Conservation (phyloP, 2,329 filamentous ascomycete genomes). For the Trichoderma gracile region DNA sequence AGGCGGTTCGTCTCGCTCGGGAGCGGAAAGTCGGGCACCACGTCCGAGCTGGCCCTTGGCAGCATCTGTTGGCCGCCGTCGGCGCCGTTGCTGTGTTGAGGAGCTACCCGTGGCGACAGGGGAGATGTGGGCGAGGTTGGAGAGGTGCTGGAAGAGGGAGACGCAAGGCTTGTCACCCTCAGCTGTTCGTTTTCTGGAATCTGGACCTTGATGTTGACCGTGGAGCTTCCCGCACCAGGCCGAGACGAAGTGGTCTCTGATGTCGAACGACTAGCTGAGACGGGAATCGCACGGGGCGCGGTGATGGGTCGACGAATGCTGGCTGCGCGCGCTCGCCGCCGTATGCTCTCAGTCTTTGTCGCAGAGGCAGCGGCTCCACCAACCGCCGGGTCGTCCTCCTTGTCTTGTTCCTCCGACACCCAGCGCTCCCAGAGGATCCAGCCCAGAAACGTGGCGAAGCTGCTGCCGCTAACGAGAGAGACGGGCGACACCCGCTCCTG, state of each 20-base stretch:
- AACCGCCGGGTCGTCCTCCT: constrained; percentile 43
- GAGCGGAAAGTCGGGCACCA: constrained; percentile 35
- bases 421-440: constrained; percentile 93
- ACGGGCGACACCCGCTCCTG: constrained; percentile 85
- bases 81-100: constrained; percentile 1
- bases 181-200: constrained; percentile 20
- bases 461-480: constrained; percentile 84
- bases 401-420: constrained; percentile 69
- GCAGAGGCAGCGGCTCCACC: constrained; percentile 38
- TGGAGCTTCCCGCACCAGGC: constrained; percentile 49
- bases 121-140: constrained; percentile 8
- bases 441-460: constrained; percentile 76
- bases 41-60: constrained; percentile 37
- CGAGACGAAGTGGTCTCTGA: constrained; percentile 32
- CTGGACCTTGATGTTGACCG: constrained; percentile 43
- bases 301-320: constrained; percentile 42
- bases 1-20: constrained; percentile 44
- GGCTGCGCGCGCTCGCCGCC: constrained; percentile 40
- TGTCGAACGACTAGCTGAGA: constrained; percentile 30
- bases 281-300: constrained; percentile 35
- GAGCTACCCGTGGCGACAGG: neutral
- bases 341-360: constrained; percentile 40
- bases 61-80: constrained; percentile 29
- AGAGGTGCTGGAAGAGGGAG: constrained; percentile 38
- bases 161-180: constrained; percentile 36